These are phyloP conservation scores for Pigoraptor vietnamica DNA, from an alignment of 78 protist genomes.

Conservation along the genomic window DNA sequence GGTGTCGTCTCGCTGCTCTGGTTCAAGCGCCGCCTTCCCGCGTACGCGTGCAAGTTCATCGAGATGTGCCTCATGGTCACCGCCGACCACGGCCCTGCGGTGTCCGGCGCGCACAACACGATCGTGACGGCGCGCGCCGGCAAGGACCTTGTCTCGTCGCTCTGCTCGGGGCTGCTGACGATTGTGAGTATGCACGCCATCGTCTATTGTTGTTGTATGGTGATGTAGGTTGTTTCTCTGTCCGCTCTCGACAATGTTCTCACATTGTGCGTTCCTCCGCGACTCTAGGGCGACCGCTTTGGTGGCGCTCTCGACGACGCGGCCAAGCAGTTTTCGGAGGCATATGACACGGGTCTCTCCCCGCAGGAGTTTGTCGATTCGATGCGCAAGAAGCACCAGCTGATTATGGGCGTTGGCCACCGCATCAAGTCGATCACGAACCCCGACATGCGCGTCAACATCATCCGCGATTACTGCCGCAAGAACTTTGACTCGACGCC, in stretches of 20 bases:
- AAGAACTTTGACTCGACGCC: slow-evolving; percentile 49
- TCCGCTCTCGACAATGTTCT: background rate
- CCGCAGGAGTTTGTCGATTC: slow-evolving; percentile 76
- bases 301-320: slow-evolving; percentile 93
- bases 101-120: slow-evolving; percentile 94
- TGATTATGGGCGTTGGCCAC: slow-evolving; percentile 94
- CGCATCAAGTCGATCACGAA: slow-evolving; percentile 75
- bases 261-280: background rate
- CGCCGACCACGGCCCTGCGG: slow-evolving; percentile 96
- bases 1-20: slow-evolving; percentile 80
- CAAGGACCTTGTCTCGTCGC: slow-evolving; percentile 85
- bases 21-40: slow-evolving; percentile 84
- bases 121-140: slow-evolving; percentile 90
- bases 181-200: slow-evolving; percentile 25
- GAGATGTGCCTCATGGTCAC: slow-evolving; percentile 80
- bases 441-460: slow-evolving; percentile 84
- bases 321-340: slow-evolving; percentile 61
- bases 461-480: slow-evolving; percentile 63
- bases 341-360: slow-evolving; percentile 55
- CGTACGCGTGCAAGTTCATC: slow-evolving; percentile 75
- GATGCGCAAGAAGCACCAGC: slow-evolving; percentile 67
- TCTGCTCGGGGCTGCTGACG: slow-evolving; percentile 85
- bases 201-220: too few relatives aligned
- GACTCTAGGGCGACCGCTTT: slow-evolving; percentile 80
- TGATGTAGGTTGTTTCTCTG: background rate